phyloP scores from a whole-genome alignment of 2,329 filamentous ascomycete genomes.

The Aspergillus chevalieri region DNA sequence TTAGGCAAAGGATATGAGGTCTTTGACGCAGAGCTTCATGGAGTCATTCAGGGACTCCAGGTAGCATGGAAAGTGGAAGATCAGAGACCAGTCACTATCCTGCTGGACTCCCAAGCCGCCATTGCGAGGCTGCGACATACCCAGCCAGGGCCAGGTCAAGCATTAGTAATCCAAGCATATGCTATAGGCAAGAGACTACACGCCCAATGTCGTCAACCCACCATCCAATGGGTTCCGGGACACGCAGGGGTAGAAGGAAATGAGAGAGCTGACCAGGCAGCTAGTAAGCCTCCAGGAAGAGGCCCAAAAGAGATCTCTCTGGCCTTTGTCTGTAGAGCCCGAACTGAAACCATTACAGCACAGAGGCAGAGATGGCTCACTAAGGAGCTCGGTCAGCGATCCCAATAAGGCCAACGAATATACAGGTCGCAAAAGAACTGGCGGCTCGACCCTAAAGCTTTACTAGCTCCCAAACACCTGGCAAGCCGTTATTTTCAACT shows the following conservation, averaged over 20 bases:
- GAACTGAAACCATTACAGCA: too few species aligned
- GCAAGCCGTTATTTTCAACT: not conserved
- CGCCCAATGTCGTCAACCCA: not conserved
- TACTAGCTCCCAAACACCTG: not conserved
- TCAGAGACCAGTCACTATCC: not conserved
- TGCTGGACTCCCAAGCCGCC: constrained; percentile 1
- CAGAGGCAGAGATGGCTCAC: too few species aligned
- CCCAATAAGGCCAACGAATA: not conserved
- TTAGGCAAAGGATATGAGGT: not conserved
- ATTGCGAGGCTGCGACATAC: constrained; percentile 1
- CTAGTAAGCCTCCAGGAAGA: not conserved
- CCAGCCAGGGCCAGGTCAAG: constrained; percentile 1
- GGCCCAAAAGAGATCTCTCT: too few species aligned
- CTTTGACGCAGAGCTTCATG: not conserved
- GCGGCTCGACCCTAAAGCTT: not conserved
- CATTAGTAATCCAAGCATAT: not conserved
- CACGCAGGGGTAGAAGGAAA: constrained; percentile 3
- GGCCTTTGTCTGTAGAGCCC: too few species aligned
- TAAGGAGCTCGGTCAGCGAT: too few species aligned
- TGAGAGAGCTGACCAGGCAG: constrained; percentile 5
- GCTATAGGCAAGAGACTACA: not conserved
- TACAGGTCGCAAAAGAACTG: not conserved
- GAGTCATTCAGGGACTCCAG: not conserved
- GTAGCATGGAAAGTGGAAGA: not conserved
- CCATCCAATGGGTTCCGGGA: constrained; percentile 3